Base-by-base conservation (phyloP, 257 asterid species). In the Orobanche coerulescens region DNA sequence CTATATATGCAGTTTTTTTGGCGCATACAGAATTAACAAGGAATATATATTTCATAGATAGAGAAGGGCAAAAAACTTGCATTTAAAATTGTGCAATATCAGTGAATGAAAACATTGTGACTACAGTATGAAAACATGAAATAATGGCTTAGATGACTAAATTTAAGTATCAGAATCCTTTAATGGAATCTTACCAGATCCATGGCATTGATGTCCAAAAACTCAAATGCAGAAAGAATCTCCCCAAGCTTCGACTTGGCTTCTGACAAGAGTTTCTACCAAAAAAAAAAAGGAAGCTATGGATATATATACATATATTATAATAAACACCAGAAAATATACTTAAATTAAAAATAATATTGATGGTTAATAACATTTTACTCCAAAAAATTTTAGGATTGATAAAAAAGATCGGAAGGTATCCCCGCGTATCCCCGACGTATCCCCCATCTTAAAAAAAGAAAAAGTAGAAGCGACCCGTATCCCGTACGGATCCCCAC, bases 211-310 rank as follows among this genome's bases (percentile, higher is more conserved):
- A 76, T 72, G 79, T 92, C 96, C 80, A 92, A 69, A 76, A 88
- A 88, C 60, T 92, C 98, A 76, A 88, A 92, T 65, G 98, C 98
- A 13, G 98, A 92, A 65, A 92, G 88, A 78, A 92, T 88, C 78
- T 88, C 98, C 43, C 98, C 98, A 63, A 92, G 95, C 74, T 82
- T 88, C 73, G 67, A 82, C 80, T 81, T 92, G 49, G 98, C 96
- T 76, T 88, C 94, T 25, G 66, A 64, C 64, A 92, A 71, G 70
- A 92, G 88, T 74, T 81, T 88, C 96, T 92, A 55, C 56, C 71
- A 59, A 68, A 78, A 69, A 63, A 43, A 73, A 37, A 59, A 49
- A 61, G 37, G 36, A n/a, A n/a, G n/a, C n/a, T n/a, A n/a, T n/a
- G n/a, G n/a, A n/a, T n/a, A n/a, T n/a, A n/a, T n/a, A n/a, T n/a